A percentile compares a stretch with the other conserved stretches of the same genome.
Conservation (phyloP, 1,139 yeast genomes). For the Pichia sp. region DNA sequence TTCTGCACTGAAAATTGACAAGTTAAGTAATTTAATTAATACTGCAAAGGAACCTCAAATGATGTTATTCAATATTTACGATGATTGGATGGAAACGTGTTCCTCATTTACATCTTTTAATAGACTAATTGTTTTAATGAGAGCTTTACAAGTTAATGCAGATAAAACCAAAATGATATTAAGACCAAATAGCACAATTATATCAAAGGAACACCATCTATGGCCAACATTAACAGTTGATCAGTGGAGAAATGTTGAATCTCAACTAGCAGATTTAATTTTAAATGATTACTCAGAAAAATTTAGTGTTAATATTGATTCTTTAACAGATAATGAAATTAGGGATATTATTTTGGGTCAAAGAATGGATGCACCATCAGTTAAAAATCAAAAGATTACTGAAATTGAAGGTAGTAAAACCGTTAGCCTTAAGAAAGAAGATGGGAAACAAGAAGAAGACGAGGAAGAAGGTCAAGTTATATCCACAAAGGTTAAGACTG, state of each 20-base stretch:
- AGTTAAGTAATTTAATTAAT: conserved; percentile 69
- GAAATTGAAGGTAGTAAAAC: conserved; percentile 56
- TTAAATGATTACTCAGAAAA: conserved; percentile 79
- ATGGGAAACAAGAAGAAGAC: conserved; percentile 5
- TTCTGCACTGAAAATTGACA: conserved; percentile 77
- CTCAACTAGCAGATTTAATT: conserved; percentile 81
- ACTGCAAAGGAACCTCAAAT: conserved; percentile 90
- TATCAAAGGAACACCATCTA: conserved; percentile 71
- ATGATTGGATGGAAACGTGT: conserved; percentile 82
- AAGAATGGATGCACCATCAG: conserved; percentile 86
- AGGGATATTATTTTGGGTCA: conserved; percentile 93
- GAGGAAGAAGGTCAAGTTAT: conserved; percentile 43
- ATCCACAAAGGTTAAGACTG: conserved; percentile 77
- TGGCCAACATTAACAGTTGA: conserved; percentile 91
- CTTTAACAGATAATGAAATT: conserved; percentile 88
- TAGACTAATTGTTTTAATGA: conserved; percentile 66
- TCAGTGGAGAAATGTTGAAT: conserved; percentile 89
- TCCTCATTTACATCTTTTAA: conserved; percentile 94
- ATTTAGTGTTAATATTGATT: conserved; percentile 76
- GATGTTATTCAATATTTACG: conserved; percentile 86
- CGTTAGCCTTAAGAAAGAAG: conserved; percentile 8
- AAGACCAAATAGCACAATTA: conserved; percentile 64
- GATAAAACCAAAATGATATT: conserved; percentile 73
- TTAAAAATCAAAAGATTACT: conserved; percentile 68
- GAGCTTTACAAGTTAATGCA: conserved; percentile 73